Evolutionary conservation across 208 protist genomes (phyloP).

Genomic region (Trypanosoma conorhini): DNA sequence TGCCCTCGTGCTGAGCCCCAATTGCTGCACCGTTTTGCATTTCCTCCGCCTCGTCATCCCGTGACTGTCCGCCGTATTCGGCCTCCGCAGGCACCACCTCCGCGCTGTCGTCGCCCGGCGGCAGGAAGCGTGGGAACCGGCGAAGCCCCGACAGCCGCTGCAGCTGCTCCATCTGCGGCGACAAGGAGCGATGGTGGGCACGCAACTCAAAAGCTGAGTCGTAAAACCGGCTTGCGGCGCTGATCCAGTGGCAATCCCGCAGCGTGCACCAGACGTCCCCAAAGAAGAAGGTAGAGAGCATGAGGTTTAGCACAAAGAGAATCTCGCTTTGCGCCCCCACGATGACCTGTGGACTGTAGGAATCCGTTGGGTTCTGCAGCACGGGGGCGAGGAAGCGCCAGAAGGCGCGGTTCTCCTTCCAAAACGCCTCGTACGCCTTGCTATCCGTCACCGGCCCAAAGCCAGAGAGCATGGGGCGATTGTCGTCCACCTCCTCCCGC

Average conservation of each 20-base stretch:
- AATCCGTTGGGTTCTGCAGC: constrained; percentile 9
- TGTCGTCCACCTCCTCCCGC: constrained; percentile 58
- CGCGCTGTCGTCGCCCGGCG: not conserved
- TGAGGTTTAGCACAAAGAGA: constrained; percentile 76
- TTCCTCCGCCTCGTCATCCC: not conserved
- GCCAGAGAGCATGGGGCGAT: constrained; percentile 34
- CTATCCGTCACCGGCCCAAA: constrained; percentile 28
- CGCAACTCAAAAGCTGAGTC: constrained; percentile 52
- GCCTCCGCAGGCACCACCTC: not conserved
- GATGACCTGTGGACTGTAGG: constrained; percentile 32
- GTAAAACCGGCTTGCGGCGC: constrained; percentile 53
- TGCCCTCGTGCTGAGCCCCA: not conserved
- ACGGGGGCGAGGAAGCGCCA: constrained; percentile 23
- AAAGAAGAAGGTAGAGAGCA: constrained; percentile 81
- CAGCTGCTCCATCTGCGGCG: constrained; percentile 21
- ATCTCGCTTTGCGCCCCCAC: constrained; percentile 82
- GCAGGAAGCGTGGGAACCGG: constrained; percentile 27
- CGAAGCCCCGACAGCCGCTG: constrained; percentile 3
- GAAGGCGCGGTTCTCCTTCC: constrained; percentile 21
- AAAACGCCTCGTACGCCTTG: constrained; percentile 21
- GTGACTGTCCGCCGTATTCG: not conserved
- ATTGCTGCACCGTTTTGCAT: not conserved
- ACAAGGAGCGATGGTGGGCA: not conserved
- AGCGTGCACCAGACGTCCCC: constrained; percentile 64
- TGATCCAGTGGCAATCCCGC: constrained; percentile 51